A percentile compares a stretch with the other conserved stretches of the same genome.
phyloP scores from a whole-genome alignment of 192 early-diverging fungal species.

The Mortierella hygrophila region DNA sequence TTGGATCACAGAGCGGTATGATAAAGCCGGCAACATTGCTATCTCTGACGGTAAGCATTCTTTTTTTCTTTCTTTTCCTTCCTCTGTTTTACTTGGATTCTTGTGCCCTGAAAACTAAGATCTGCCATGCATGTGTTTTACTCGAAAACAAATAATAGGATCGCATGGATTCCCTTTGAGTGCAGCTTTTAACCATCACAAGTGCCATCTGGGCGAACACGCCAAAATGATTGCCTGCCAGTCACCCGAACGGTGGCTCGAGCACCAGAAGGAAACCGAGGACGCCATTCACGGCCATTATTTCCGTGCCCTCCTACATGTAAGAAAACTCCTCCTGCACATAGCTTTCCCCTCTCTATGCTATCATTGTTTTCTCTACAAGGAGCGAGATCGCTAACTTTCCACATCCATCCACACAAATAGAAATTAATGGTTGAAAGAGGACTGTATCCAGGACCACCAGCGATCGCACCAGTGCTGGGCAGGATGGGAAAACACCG shows the following conservation, averaged over 20 bases:
- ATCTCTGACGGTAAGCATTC: constrained; percentile 31
- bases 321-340: constrained; percentile 15
- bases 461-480: constrained; percentile 64
- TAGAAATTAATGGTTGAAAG: constrained; percentile 70
- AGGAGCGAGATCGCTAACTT: neutral
- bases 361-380: no score
- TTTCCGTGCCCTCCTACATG: constrained; percentile 82
- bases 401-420: no score
- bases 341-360: no score
- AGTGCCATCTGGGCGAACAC: constrained; percentile 66
- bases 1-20: constrained; percentile 70
- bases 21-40: constrained; percentile 40
- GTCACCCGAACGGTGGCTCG: constrained; percentile 82
- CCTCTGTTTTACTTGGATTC: neutral
- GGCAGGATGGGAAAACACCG: constrained; percentile 69
- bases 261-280: constrained; percentile 62
- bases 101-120: neutral
- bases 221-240: constrained; percentile 85
- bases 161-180: constrained; percentile 61
- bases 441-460: constrained; percentile 58
- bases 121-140: neutral
- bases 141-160: neutral
- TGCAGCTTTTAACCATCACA: constrained; percentile 25
- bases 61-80: neutral
- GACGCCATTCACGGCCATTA: constrained; percentile 77